Evolutionary conservation across 805 yeast genomes (phyloP).

Genomic region (Myxozyma neglecta): DNA sequence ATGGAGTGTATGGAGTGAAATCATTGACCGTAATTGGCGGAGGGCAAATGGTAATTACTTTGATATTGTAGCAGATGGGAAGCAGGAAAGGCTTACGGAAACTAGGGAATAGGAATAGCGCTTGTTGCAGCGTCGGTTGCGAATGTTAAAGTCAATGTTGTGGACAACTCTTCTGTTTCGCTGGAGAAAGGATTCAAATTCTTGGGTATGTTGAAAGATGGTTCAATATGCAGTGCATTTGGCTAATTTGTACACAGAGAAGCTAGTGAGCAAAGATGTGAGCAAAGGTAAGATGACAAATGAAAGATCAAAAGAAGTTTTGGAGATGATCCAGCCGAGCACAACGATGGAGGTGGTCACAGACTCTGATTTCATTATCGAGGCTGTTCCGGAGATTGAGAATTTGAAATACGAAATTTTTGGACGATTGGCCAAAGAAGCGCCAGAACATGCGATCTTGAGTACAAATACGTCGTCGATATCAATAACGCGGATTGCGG

Average conservation of each 20-base stretch:
- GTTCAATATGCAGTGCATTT: neutral
- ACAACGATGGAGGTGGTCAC: constrained; percentile 35
- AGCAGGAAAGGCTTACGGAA: neutral
- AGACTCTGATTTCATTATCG: constrained; percentile 44
- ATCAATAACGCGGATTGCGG: constrained; percentile 47
- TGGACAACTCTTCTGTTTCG: constrained; percentile 41
- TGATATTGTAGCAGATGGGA: neutral
- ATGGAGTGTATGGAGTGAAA: constrained; percentile 16
- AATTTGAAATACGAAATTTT: constrained; percentile 42
- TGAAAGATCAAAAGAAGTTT: constrained; percentile 38
- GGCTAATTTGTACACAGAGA: constrained; percentile 31
- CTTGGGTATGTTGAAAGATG: constrained; percentile 28
- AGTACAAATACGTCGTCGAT: constrained; percentile 48
- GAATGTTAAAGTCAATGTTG: constrained; percentile 40
- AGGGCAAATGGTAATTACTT: constrained; percentile 44
- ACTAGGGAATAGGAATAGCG: constrained; percentile 46
- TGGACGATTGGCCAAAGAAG: constrained; percentile 38
- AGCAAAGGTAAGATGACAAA: constrained; percentile 40
- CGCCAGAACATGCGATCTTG: constrained; percentile 39
- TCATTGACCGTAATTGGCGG: constrained; percentile 45
- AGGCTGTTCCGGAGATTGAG: constrained; percentile 48
- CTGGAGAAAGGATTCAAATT: constrained; percentile 41
- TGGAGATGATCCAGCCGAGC: constrained; percentile 34
- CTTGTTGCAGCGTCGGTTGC: constrained; percentile 46
- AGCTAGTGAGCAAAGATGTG: constrained; percentile 44